Percentiles rank a stretch among this genome's conserved stretches.
These are phyloP conservation scores for Euphorbia tirucalli DNA, from an alignment of 345 rosid species.

Conservation along the genomic window DNA sequence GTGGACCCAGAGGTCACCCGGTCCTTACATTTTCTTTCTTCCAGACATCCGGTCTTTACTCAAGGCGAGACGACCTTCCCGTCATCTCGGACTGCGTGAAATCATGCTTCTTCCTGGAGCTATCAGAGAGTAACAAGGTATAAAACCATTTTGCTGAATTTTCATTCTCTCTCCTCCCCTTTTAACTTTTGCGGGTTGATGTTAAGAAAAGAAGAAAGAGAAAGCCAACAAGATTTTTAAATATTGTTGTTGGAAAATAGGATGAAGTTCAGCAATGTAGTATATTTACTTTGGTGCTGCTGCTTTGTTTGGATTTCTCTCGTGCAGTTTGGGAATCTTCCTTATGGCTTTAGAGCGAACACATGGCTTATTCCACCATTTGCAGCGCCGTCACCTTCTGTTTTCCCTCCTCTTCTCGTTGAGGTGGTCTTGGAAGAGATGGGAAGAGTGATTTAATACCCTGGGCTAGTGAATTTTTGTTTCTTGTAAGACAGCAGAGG, in stretches of 20 bases:
- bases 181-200: constrained; percentile 8
- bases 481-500: constrained; percentile 75
- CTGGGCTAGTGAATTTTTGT: constrained; percentile 77
- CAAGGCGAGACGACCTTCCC: too few relatives aligned
- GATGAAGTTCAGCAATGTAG: not conserved
- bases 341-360: constrained; percentile 95
- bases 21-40: too few relatives aligned
- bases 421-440: constrained; percentile 96
- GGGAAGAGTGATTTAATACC: constrained; percentile 69
- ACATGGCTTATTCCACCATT: constrained; percentile 92
- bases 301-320: not conserved
- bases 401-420: constrained; percentile 66
- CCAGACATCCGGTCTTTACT: too few relatives aligned
- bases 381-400: constrained; percentile 67
- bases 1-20: too few relatives aligned
- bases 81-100: too few relatives aligned
- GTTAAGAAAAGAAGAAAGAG: not conserved
- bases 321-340: constrained; percentile 94
- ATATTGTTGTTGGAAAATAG: not conserved
- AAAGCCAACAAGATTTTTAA: not conserved
- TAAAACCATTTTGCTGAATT: too few relatives aligned
- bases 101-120: too few relatives aligned
- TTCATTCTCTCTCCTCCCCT: not conserved
- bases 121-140: constrained; percentile 94
- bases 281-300: not conserved